Evolutionary conservation across 768 basidiomycete genomes (phyloP), one percentile per base, ranked within the genome.

Genomic region (Sarcomyxa edulis): DNA sequence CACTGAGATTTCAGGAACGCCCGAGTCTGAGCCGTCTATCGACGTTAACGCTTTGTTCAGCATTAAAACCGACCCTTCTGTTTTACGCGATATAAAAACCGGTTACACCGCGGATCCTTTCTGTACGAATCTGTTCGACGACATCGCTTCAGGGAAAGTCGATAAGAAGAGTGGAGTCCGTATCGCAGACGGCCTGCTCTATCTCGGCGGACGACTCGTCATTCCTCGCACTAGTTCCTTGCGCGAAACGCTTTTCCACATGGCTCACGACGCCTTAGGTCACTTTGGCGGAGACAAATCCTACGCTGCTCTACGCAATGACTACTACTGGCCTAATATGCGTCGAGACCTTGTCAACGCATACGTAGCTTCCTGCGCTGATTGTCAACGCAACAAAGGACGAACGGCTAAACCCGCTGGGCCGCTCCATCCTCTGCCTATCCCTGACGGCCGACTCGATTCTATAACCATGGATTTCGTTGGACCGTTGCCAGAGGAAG

Each of bases 401-500:
- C 30, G 31, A 0, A 61, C 57, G 0, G 40, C 46, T 1, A 44
- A 43, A 8, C 46, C 48, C 4, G 15, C 49, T 8, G 62, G 66
- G 19, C 52, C 65, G 1, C 47, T 55, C 34, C 29, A 50, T 33
- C 37, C n/a, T n/a, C n/a, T n/a, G n/a, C n/a, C n/a, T n/a, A n/a
- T n/a, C n/a, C n/a, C n/a, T n/a, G n/a, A n/a, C n/a, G n/a, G n/a
- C n/a, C n/a, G n/a, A n/a, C n/a, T n/a, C n/a, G n/a, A n/a, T n/a
- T n/a, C n/a, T n/a, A 32, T 52, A 4, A 48, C 42, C 0, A 51
- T 64, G 0, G 56, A 65, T 27, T 64, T 64, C 36, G 48, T 64
- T 9, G 58, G 61, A 0, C 57, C 55, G 0, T 27, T 64, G 1
- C 57, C 56, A 0, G 27, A 36, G 7, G 55, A 62, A 6, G 15